Conservation (phyloP, 768 basidiomycete genomes). For the Boletus tomentosulus region DNA sequence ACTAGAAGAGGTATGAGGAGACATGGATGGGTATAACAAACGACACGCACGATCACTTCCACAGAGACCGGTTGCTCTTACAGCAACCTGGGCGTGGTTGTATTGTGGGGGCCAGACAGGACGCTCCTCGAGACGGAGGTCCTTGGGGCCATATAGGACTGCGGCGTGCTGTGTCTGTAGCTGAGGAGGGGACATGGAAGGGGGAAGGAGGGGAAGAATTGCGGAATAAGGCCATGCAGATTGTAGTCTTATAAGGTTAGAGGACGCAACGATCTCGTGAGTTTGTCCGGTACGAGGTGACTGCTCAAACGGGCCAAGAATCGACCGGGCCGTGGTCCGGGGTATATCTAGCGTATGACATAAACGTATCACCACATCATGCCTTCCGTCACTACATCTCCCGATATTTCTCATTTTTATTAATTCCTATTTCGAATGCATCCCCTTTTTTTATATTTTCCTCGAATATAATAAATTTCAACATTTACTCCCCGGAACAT, state of each 20-base stretch:
- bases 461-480: neutral
- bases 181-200: conserved; percentile 42
- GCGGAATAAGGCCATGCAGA: conserved; percentile 20
- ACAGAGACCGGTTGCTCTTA: conserved; percentile 85
- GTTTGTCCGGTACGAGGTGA: conserved; percentile 18
- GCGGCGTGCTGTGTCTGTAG: conserved; percentile 61
- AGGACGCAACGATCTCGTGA: conserved; percentile 34
- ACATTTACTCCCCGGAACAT: conserved; percentile 17
- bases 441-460: conserved; percentile 13
- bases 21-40: neutral
- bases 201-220: conserved; percentile 20
- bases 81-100: conserved; percentile 75
- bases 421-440: conserved; percentile 21
- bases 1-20: conserved; percentile 42
- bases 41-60: conserved; percentile 68
- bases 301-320: conserved; percentile 22
- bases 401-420: conserved; percentile 24
- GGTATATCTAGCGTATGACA: conserved; percentile 19
- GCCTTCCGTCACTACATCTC: conserved; percentile 18
- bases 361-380: conserved; percentile 21
- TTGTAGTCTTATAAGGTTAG: conserved; percentile 32
- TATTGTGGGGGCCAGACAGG: conserved; percentile 65
- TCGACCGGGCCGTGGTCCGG: conserved; percentile 32
- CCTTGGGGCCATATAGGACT: conserved; percentile 79
- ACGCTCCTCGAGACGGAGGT: conserved; percentile 77